These are phyloP conservation scores for Zygosaccharomyces pseudobailii DNA, from an alignment of 1,139 yeast species.

Conservation along the genomic window DNA sequence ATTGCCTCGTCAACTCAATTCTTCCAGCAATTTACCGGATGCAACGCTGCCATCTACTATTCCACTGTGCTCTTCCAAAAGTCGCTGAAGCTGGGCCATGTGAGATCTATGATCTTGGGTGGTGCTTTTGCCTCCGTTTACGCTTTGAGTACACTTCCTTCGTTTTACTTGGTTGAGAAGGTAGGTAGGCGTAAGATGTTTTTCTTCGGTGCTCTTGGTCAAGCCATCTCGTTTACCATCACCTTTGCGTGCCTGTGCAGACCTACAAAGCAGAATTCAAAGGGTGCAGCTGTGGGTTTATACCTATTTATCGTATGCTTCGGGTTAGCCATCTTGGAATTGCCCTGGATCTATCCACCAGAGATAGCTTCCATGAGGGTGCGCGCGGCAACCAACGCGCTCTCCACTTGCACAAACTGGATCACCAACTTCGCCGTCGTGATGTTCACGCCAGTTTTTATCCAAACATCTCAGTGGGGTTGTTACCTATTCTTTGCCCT, in stretches of 20 bases:
- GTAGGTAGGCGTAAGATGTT: constrained; percentile 58
- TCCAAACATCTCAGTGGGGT: constrained; percentile 40
- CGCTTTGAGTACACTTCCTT: constrained; percentile 57
- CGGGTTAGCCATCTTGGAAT: constrained; percentile 38
- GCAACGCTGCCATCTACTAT: constrained; percentile 66
- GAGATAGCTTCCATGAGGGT: constrained; percentile 42
- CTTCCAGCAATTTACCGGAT: constrained; percentile 52
- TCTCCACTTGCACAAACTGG: constrained; percentile 52
- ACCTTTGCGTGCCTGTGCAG: constrained; percentile 39
- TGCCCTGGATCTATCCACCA: constrained; percentile 47
- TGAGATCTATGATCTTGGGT: constrained; percentile 54
- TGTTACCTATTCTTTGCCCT: constrained; percentile 40
- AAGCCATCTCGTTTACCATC: constrained; percentile 39
- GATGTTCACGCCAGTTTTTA: constrained; percentile 47
- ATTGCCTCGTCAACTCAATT: constrained; percentile 63
- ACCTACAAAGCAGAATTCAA: constrained; percentile 33
- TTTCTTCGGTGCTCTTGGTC: constrained; percentile 40
- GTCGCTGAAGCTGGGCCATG: constrained; percentile 46
- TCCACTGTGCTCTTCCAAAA: constrained; percentile 59
- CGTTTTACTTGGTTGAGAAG: constrained; percentile 59
- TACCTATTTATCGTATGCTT: constrained; percentile 43
- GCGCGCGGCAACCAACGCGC: constrained; percentile 42
- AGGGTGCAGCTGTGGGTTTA: constrained; percentile 48
- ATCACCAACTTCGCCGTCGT: constrained; percentile 44
- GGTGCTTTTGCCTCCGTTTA: constrained; percentile 63